Evolutionary conservation across 805 yeast species (phyloP), one percentile per base, ranked within the genome.

Genomic region (Kodamaea laetipori): DNA sequence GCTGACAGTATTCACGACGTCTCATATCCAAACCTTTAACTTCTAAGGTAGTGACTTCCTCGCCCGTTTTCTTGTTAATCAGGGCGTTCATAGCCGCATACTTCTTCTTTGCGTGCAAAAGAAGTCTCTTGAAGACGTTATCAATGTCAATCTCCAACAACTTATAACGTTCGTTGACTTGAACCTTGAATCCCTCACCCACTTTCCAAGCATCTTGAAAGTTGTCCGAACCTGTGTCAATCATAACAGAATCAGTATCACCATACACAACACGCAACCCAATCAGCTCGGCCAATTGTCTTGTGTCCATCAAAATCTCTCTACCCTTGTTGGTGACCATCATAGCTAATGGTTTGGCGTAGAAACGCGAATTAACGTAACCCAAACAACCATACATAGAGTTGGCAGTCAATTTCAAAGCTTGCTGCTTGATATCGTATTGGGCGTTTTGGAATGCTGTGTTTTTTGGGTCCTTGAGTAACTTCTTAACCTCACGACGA

Each of bases 311-410:
- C 57, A 94, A 77, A 61, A 90, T 89, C 63, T 94, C 98, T 69
- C 99, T 80, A 57, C 99, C 99, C 64, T 90, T 88, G 55, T 82
- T 85, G 2, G 99, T 94, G 45, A 90, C 96, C 56, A 94, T 73
- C 90, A 88, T 88, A 4, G 99, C 99, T 54, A 94, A 73, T 0
- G 98, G 97, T 58, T 87, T 85, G 9, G 99, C 99, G 58, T 90
- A 92, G 64, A 94, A 94, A 57, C 99, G 78, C 16, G 97, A 89
- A 55, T 85, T 78, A 5, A 85, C 86, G 63, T 83, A 90, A 53
- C 99, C 99, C 55, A 94, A 76, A 77, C 98, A 94, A 60, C 99
- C 99, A 68, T 94, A 94, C 97, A 94, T 92, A n/a, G 99, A 94
- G 66, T 94, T 94, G 21, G 99, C 99, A 2, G 99, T 95, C 60